phyloP scores from a whole-genome alignment of 306 rosid genomes.

The Cucumis hystrix region DNA sequence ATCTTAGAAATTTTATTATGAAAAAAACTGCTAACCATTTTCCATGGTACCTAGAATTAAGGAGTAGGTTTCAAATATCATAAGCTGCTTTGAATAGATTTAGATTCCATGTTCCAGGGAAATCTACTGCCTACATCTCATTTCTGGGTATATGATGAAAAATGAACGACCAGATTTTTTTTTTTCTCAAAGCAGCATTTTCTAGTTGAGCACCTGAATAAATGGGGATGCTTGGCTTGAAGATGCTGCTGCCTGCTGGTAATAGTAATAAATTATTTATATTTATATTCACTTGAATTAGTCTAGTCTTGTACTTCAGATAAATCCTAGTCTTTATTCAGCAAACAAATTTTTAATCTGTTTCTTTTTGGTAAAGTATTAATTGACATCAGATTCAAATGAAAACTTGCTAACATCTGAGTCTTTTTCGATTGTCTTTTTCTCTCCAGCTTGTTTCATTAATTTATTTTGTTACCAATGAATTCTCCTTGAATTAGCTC shows the following conservation, averaged over 20 bases:
- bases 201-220: background rate
- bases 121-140: background rate
- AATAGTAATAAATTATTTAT: background rate
- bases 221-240: background rate
- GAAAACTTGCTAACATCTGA: background rate
- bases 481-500: background rate
- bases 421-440: background rate
- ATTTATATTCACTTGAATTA: background rate
- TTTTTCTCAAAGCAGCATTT: background rate
- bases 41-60: background rate
- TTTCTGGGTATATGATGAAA: background rate
- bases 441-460: background rate
- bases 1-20: background rate
- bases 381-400: background rate
- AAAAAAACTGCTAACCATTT: background rate
- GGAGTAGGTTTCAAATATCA: background rate
- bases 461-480: background rate
- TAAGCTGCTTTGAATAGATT: background rate
- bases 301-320: background rate
- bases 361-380: background rate
- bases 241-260: background rate
- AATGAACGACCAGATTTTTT: background rate
- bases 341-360: background rate
- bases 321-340: background rate
- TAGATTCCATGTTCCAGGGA: background rate